Conservation (phyloP, 257 asterid species). For the Capsicum baccatum region DNA sequence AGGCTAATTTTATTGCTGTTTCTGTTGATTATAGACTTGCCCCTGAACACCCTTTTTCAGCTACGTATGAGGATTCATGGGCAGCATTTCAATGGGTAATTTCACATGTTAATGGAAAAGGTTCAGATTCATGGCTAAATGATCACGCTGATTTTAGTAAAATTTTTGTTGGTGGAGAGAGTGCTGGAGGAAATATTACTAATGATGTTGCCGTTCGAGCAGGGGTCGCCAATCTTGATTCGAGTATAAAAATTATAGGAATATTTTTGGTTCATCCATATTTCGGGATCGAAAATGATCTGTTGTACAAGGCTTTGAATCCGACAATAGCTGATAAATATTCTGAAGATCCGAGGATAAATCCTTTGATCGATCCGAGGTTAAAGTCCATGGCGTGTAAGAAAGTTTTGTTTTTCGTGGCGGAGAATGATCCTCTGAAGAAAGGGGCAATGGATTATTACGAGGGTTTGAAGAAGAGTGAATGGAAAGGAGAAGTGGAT, state of each 20-base stretch:
- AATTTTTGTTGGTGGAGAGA: slow-evolving; percentile 70
- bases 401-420: slow-evolving; percentile 56
- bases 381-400: slow-evolving; percentile 61
- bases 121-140: slow-evolving; percentile 68
- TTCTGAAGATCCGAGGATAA: slow-evolving; percentile 69
- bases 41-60: slow-evolving; percentile 62
- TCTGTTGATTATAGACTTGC: slow-evolving; percentile 72
- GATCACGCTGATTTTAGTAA: slow-evolving; percentile 58
- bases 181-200: slow-evolving; percentile 75
- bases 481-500: slow-evolving; percentile 68
- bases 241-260: slow-evolving; percentile 48
- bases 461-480: slow-evolving; percentile 66
- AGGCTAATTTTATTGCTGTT: slow-evolving; percentile 48
- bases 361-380: slow-evolving; percentile 70
- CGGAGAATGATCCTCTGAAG: slow-evolving; percentile 65
- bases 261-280: slow-evolving; percentile 54
- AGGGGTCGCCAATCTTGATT: slow-evolving; percentile 38
- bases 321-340: slow-evolving; percentile 54
- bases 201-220: slow-evolving; percentile 61
- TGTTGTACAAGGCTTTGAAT: slow-evolving; percentile 48
- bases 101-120: slow-evolving; percentile 46
- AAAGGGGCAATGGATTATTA: slow-evolving; percentile 51
- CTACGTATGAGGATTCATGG: slow-evolving; percentile 77
- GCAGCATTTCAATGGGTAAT: slow-evolving; percentile 63
- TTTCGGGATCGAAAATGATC: slow-evolving; percentile 58